A percentile compares a stretch with the other conserved stretches of the same genome.
phyloP scores from a whole-genome alignment of 2,329 filamentous ascomycete genomes.

The Trichoderma simmonsii region DNA sequence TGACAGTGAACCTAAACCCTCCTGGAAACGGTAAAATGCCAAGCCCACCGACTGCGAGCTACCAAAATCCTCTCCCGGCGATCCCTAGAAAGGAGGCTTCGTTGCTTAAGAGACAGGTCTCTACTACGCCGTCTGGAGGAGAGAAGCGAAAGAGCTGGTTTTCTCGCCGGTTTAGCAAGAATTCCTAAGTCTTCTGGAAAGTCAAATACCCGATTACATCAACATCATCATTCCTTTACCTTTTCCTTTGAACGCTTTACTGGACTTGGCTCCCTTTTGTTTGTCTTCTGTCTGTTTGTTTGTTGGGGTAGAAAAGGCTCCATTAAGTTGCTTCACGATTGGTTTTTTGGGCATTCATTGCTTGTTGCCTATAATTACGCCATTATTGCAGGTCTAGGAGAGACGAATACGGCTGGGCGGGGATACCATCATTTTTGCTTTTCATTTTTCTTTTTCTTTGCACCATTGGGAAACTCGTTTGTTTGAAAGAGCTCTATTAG shows the following conservation, averaged over 20 bases:
- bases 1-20: conserved; percentile 33
- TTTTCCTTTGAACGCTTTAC: conserved; percentile 8
- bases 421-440: conserved; percentile 1
- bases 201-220: not conserved
- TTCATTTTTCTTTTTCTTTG: not conserved
- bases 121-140: conserved; percentile 25
- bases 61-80: conserved; percentile 22
- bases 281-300: not conserved
- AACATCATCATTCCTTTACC: not conserved
- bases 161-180: conserved; percentile 73
- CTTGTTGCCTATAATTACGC: conserved; percentile 13
- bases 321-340: conserved; percentile 10
- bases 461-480: conserved; percentile 6
- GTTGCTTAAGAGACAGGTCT: conserved; percentile 32
- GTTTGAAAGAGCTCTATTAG: conserved; percentile 10
- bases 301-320: not conserved
- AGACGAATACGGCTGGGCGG: not conserved
- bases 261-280: not conserved
- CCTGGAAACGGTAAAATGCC: conserved; percentile 25
- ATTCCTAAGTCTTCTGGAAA: conserved; percentile 25
- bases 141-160: conserved; percentile 93
- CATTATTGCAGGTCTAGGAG: not conserved
- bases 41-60: conserved; percentile 25
- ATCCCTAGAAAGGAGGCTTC: conserved; percentile 31
- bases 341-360: not conserved